Base-by-base conservation (phyloP, 176 grass and related monocot genomes). In the Olyra latifolia region DNA sequence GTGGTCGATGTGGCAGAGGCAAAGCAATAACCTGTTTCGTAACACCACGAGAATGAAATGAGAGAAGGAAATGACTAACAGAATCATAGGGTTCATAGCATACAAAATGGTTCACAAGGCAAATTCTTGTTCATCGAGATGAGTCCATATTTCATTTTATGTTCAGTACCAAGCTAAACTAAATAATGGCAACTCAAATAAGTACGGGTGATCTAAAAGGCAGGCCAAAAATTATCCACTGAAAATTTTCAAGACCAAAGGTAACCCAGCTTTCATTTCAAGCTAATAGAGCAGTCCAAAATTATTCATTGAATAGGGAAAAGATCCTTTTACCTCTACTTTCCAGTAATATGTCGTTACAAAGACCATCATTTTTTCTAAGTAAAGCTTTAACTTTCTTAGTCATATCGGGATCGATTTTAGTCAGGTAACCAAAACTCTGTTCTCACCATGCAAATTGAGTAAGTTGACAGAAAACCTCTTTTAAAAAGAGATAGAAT, bases 1-100 rank as follows among this genome's bases (percentile, higher is more conserved):
- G 72, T 65, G 92, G 92, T 77, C 86, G 60, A 58, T 91, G 92
- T 30, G 77, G 83, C 53, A 94, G 76, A 65, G 92, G 92, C 71
- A 94, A 84, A 62, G 89, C 83, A 86, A 91, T 84, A 52, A 94
- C 92, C 92, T 94, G 77, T 46, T 79, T 83, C 45, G 62, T 27
- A 71, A 73, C 56, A 72, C 60, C 17, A 82, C 17, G 71, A 79
- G 28, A n/a, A n/a, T n/a, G 30, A 10, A 72, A 63, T 77, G 46
- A 70, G 69, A 75, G 68, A 69, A 25, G 13, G 47, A 56, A 24
- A 83, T n/a, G 12, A 74, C 66, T 62, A 45, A 35, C 40, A 64
- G 67, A 80, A 71, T 47, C 69, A 52, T 67, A 75, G n/a, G n/a
- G n/a, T n/a, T n/a, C n/a, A n/a, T n/a, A n/a, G n/a, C n/a, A n/a